phyloP scores from a whole-genome alignment of 176 grass and related monocot genomes.

The Zizania latifolia region DNA sequence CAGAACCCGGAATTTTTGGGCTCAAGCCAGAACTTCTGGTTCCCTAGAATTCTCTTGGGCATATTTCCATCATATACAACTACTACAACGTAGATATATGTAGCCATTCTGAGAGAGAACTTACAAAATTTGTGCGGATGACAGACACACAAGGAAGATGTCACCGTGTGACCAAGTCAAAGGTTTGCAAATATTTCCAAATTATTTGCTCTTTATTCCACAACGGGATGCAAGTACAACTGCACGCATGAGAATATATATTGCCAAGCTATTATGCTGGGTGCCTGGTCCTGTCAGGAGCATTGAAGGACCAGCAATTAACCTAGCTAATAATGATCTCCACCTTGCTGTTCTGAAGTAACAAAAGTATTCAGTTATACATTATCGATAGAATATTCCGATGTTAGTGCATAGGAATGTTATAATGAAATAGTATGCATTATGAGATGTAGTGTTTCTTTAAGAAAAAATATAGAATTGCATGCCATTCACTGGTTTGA shows the following conservation, averaged over 20 bases:
- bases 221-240: conserved; percentile 79
- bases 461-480: background rate
- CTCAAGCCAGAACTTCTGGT: too few species aligned
- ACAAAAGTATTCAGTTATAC: conserved; percentile 26
- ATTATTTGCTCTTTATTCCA: conserved; percentile 90
- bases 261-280: conserved; percentile 90
- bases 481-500: background rate
- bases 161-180: conserved; percentile 96
- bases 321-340: conserved; percentile 80
- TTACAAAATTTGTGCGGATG: conserved; percentile 97
- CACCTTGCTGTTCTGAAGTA: conserved; percentile 86
- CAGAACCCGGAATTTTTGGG: too few species aligned
- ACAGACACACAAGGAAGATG: conserved; percentile 92
- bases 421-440: background rate
- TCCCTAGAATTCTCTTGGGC: too few species aligned
- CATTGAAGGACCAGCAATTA: conserved; percentile 94
- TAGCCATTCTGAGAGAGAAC: conserved; percentile 22
- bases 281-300: conserved; percentile 80
- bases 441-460: too few species aligned
- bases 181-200: conserved; percentile 88
- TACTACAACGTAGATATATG: background rate
- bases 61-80: background rate
- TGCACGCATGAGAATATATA: conserved; percentile 93
- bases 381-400: conserved; percentile 6
- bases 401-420: background rate